Base-by-base conservation (phyloP, 2,329 filamentous ascomycete species). In the Parastagonospora avenae region DNA sequence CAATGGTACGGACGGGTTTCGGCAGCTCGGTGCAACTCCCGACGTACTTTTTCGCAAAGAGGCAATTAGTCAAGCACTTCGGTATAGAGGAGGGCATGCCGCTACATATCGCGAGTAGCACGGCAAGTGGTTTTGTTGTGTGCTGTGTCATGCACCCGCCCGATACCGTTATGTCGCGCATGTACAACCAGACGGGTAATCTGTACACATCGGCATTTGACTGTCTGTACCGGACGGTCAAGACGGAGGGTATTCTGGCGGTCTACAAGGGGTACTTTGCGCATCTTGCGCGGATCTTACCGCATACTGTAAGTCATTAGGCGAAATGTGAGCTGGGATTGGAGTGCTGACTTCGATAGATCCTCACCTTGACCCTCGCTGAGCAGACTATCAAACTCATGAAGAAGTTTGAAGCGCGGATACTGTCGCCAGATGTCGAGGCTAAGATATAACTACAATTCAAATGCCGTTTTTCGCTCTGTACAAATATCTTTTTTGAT, bases 161-260 rank as follows among this genome's bases (percentile, higher is more conserved):
- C 84, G 94, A 99, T 74, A 99, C 94, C 4, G 90, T 99, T 77
- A 99, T 99, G 94, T 94, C 91, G 55, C 89, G 94, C 57, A 88
- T 99, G 81, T 99, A 99, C 81, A 99, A 99, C 79, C 94, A 99
- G 75, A 96, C 92, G 55, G 94, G 94, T 45, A 96, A 97, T 72
- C 82, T 99, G n/a, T 99, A 99, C 80, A 87, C 84, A 62, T 90
- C 92, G 51, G 91, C 95, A 4, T 90, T 96, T 57, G 94, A 99
- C 77, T 99, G 94, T 73, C 76, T 97, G 53, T 85, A 84, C 72
- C 92, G 96, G 78, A 99, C 94, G 0, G 82, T 99, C 54, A 88
- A 87, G 71, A 96, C 91, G 0, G 94, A 99, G 74, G 94, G 94
- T 16, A 66, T 96, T 45, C 77, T 97, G 40, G 94, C 94, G 54